Percentiles rank a stretch among this genome's conserved stretches.
phyloP scores from a whole-genome alignment of 805 yeast genomes.

The Wickerhamomyces bovis region DNA sequence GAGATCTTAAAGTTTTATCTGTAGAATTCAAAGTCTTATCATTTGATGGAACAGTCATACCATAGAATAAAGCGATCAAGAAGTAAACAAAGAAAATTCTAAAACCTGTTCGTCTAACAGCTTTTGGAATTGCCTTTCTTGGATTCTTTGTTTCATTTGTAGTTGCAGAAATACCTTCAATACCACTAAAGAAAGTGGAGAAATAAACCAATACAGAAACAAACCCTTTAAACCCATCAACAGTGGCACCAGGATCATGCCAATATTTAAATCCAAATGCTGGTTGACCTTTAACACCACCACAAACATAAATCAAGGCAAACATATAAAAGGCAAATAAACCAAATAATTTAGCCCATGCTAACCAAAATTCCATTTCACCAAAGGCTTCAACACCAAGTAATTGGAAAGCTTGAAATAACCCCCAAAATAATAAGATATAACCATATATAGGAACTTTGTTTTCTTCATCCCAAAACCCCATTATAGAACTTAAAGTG shows the following conservation, averaged over 20 bases:
- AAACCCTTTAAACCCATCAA: conserved; percentile 46
- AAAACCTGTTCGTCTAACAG: conserved; percentile 59
- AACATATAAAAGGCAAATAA: conserved; percentile 45
- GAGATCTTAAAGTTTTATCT: conserved; percentile 47
- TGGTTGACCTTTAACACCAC: conserved; percentile 32
- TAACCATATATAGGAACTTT: conserved; percentile 52
- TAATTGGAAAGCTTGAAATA: conserved; percentile 44
- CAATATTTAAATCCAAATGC: conserved; percentile 29
- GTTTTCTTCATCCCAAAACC: conserved; percentile 39
- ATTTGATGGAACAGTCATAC: conserved; percentile 60
- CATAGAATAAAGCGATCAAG: conserved; percentile 56
- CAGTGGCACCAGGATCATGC: conserved; percentile 29
- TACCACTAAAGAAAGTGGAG: conserved; percentile 73
- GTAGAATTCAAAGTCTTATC: conserved; percentile 41
- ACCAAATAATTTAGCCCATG: conserved; percentile 43
- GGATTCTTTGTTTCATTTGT: conserved; percentile 73
- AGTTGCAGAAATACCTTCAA: conserved; percentile 67
- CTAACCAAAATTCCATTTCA: conserved; percentile 51
- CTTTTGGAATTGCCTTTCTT: conserved; percentile 62
- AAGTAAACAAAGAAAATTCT: conserved; percentile 63
- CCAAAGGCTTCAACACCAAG: conserved; percentile 51
- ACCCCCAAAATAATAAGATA: conserved; percentile 46
- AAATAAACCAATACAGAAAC: conserved; percentile 62
- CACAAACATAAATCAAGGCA: conserved; percentile 38
- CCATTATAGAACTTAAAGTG: conserved; percentile 42